Evolutionary conservation across 192 early-diverging fungal genomes (phyloP).

Genomic region (Pilobolus umbonatus): DNA sequence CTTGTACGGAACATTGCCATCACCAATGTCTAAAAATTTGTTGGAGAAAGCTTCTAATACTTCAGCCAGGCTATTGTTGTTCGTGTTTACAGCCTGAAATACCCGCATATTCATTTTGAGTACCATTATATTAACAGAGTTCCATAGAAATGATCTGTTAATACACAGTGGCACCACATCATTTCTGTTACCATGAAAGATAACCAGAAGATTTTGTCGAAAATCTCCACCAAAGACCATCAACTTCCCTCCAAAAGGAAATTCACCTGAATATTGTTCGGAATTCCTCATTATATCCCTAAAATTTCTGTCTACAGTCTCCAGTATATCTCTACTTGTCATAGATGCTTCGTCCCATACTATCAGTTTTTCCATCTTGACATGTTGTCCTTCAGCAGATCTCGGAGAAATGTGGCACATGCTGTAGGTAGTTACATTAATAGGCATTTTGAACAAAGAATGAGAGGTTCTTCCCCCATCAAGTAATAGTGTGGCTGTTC

Average conservation of each 20-base stretch:
- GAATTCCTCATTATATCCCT: constrained; percentile 8
- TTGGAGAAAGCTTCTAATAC: neutral
- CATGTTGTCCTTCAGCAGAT: neutral
- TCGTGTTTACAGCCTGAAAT: neutral
- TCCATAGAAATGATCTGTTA: constrained; percentile 18
- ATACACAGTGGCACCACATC: constrained; percentile 20
- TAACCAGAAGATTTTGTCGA: constrained; percentile 23
- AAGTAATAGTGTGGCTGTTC: constrained; percentile 31
- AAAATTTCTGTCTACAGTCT: constrained; percentile 19
- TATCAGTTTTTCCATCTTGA: constrained; percentile 20
- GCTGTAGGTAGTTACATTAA: constrained; percentile 8
- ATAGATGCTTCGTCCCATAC: constrained; percentile 41
- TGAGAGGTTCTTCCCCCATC: constrained; percentile 30
- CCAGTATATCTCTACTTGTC: constrained; percentile 13
- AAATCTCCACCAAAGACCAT: constrained; percentile 34
- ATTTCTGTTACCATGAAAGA: constrained; percentile 9
- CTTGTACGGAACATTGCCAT: neutral
- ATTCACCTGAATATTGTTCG: constrained; percentile 4
- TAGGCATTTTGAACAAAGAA: constrained; percentile 28
- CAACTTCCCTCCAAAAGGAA: constrained; percentile 25
- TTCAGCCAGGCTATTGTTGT: neutral
- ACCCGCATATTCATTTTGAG: constrained; percentile 14
- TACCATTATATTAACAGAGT: constrained; percentile 7
- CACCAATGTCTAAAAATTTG: neutral
- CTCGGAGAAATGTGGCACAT: constrained; percentile 5